phyloP scores from a whole-genome alignment of 306 rosid species.

The Inga oerstediana region DNA sequence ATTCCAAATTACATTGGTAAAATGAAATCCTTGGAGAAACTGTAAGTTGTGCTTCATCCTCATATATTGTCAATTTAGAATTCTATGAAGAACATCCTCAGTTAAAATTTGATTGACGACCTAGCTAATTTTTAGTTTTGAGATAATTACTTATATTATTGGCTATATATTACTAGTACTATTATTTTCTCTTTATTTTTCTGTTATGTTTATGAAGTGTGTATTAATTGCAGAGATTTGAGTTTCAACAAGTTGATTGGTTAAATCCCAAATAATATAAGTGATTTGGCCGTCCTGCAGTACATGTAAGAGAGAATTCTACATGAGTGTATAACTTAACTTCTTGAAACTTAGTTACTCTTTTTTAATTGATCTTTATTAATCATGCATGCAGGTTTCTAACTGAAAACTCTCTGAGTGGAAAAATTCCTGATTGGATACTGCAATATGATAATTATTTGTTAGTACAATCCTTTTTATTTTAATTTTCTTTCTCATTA shows the following conservation, averaged over 20 bases:
- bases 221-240: slow-evolving; percentile 57
- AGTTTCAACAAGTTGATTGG: slow-evolving; percentile 82
- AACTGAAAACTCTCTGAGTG: background rate
- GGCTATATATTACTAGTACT: too few relatives aligned
- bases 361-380: too few relatives aligned
- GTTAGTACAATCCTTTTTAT: background rate
- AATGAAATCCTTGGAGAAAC: slow-evolving; percentile 1
- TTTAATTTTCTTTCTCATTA: background rate
- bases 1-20: slow-evolving; percentile 50
- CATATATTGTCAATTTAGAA: background rate
- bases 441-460: too few relatives aligned
- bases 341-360: too few relatives aligned
- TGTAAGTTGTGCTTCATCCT: slow-evolving; percentile 55
- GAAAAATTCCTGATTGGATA: background rate
- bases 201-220: background rate
- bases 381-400: too few relatives aligned
- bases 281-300: background rate
- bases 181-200: too few relatives aligned
- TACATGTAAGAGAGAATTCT: slow-evolving; percentile 50
- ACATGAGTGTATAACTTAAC: too few relatives aligned
- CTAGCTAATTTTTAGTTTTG: too few relatives aligned
- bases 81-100: too few relatives aligned
- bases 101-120: too few relatives aligned
- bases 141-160: too few relatives aligned
- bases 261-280: slow-evolving; percentile 47